Evolutionary conservation across 1,284 basidiomycete species (phyloP).

Genomic region (Papiliotrema flavescens): DNA sequence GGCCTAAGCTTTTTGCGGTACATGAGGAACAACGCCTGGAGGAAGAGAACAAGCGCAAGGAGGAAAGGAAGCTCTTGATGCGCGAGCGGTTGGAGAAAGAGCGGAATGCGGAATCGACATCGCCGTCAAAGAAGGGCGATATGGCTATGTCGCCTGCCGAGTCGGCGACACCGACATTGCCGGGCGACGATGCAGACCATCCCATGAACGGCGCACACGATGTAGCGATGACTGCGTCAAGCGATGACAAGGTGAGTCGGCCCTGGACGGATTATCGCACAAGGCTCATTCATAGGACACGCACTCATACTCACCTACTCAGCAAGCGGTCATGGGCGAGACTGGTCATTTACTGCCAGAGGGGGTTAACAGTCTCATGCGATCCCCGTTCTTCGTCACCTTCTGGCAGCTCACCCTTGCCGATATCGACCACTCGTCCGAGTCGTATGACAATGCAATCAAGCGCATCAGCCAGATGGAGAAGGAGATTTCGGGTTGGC

Average conservation of each 20-base stretch:
- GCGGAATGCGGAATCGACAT: constrained; percentile 51
- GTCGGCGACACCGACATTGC: constrained; percentile 53
- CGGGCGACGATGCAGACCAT: constrained; percentile 13
- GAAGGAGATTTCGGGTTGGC: constrained; percentile 31
- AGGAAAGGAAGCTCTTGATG: too few species aligned
- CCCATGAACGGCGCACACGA: constrained; percentile 5
- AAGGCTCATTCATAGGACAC: too few species aligned
- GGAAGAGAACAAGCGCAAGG: too few species aligned
- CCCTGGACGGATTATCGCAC: too few species aligned
- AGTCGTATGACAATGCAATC: constrained; percentile 49
- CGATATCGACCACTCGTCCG: constrained; percentile 67
- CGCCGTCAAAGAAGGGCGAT: background rate
- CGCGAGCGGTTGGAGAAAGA: too few species aligned
- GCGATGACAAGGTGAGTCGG: too few species aligned
- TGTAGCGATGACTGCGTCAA: too few species aligned
- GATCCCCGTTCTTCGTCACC: constrained; percentile 82
- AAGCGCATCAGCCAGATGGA: constrained; percentile 43
- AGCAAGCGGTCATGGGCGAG: constrained; percentile 20
- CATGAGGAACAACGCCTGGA: too few species aligned
- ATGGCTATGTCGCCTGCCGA: constrained; percentile 19
- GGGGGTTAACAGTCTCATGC: constrained; percentile 27
- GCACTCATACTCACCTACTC: too few species aligned
- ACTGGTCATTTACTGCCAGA: constrained; percentile 21
- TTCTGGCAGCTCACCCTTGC: constrained; percentile 93
- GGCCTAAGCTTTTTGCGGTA: constrained; percentile 61